These are phyloP conservation scores for Fraxinus dipetala DNA, from an alignment of 305 asterid species.

Conservation along the genomic window DNA sequence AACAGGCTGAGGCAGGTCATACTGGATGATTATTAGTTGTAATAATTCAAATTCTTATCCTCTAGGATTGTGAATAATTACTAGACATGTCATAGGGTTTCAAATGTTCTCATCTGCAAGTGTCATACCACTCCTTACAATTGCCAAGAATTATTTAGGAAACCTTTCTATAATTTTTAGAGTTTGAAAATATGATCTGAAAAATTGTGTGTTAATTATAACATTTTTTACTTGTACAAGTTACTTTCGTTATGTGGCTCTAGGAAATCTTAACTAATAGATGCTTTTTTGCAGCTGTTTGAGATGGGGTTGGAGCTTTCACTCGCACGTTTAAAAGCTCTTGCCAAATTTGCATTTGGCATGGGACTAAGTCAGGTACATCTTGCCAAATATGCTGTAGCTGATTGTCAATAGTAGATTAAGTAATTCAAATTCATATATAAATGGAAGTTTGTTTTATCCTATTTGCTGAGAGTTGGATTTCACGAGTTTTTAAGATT, in stretches of 20 bases:
- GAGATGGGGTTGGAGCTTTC: conserved; percentile 99
- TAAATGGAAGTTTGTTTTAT: background rate
- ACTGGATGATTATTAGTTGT: background rate
- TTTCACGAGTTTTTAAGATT: background rate
- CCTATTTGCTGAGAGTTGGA: conserved; percentile 10
- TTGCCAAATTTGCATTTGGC: conserved; percentile 97
- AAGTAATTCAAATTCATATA: conserved; percentile 14
- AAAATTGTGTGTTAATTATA: background rate
- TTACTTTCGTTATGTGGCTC: background rate
- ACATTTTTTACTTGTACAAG: background rate
- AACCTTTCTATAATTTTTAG: background rate
- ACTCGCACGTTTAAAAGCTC: conserved; percentile 83
- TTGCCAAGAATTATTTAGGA: background rate
- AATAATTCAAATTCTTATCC: background rate
- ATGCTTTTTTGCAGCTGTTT: conserved; percentile 70
- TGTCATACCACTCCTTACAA: background rate
- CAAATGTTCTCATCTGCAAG: conserved; percentile 11
- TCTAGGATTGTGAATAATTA: background rate
- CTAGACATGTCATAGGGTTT: conserved; percentile 11
- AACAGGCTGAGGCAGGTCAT: background rate
- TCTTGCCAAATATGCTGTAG: conserved; percentile 11
- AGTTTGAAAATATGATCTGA: background rate
- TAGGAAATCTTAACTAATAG: conserved; percentile 29
- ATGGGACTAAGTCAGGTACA: conserved; percentile 91
- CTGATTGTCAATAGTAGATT: background rate